Evolutionary conservation across 2,329 filamentous ascomycete species (phyloP), one percentile per base, ranked within the genome.

Genomic region (Fusarium protoensiforme): DNA sequence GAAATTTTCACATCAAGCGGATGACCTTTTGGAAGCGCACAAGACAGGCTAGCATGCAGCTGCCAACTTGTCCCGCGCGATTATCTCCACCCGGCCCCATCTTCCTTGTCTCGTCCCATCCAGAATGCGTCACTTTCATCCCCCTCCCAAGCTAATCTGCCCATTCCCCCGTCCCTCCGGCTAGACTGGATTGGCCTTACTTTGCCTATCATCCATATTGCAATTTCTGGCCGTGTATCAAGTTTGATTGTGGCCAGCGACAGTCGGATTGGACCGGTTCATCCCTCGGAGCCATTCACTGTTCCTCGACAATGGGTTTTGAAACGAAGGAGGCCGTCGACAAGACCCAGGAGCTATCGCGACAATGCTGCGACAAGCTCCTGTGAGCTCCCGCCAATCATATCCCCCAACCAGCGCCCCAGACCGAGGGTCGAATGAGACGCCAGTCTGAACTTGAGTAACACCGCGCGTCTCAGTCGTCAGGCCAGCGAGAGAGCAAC

Each of bases 351-450:
- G 41, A 68, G 61, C 61, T 64, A 61, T 67, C 57, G 43, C 67
- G 58, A 61, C 64, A 62, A 61, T 64, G 41, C 61, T 61, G 62
- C 62, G 64, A 63, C 51, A 61, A 72, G 64, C 69, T 64, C 61
- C 48, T 51, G 60, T 46, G 54, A 69, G 65, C 64, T 73, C 22
- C 63, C 65, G n/a, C 75, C 71, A 77, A 77, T 77, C 60, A 75
- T 58, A 59, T 67, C 48, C 5, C 29, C 56, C 41, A 59, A 62
- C 56, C 53, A 24, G 3, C 57, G 58, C 73, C 71, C 75, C 69
- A 68, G 71, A 65, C 51, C 46, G 39, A 65, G 48, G 61, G 31
- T 13, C 20, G 58, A 48, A 61, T 46, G 58, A 24, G 31, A 24
- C 59, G 48, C 54, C 53, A 48, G 38, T 53, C 53, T 51, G 61